Conservation (phyloP, 2,329 filamentous ascomycete species). For the Sporothrix inflata region DNA sequence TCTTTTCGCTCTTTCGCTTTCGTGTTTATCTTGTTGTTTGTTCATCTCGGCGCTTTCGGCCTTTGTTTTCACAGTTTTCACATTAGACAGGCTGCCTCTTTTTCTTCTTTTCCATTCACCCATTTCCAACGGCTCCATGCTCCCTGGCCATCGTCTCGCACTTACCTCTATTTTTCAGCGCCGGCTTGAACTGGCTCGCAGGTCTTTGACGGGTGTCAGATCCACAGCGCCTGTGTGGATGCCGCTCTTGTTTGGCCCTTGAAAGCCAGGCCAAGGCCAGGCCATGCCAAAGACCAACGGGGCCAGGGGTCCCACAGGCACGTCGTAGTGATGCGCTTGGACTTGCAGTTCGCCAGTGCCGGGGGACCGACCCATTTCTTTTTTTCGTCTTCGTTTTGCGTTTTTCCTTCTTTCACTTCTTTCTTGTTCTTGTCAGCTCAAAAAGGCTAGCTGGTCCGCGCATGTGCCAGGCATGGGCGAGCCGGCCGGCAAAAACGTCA, state of each 20-base stretch:
- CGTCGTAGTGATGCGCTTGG: too few relatives aligned
- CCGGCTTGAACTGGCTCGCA: too few relatives aligned
- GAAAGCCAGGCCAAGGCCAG: too few relatives aligned
- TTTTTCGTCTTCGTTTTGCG: not conserved
- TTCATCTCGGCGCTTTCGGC: not conserved
- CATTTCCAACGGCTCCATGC: not conserved
- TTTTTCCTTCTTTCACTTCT: not conserved
- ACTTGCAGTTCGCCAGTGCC: too few relatives aligned
- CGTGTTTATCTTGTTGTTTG: not conserved
- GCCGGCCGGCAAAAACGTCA: conserved; percentile 9
- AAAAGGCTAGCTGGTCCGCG: conserved; percentile 6
- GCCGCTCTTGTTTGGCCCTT: not conserved
- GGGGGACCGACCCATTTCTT: not conserved
- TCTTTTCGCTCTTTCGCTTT: not conserved
- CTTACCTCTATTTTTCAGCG: not conserved
- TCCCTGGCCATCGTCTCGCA: not conserved
- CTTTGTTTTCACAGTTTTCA: not conserved
- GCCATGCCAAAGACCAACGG: too few relatives aligned
- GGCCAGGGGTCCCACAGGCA: too few relatives aligned
- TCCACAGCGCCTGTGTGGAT: not conserved
- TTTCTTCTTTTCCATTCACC: not conserved
- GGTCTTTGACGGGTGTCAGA: not conserved
- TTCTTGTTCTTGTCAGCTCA: not conserved
- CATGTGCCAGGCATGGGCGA: not conserved
- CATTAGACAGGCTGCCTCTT: conserved; percentile 19